Evolutionary conservation across 176 grass and related monocot species (phyloP).

Genomic region (Guadua angustifolia): DNA sequence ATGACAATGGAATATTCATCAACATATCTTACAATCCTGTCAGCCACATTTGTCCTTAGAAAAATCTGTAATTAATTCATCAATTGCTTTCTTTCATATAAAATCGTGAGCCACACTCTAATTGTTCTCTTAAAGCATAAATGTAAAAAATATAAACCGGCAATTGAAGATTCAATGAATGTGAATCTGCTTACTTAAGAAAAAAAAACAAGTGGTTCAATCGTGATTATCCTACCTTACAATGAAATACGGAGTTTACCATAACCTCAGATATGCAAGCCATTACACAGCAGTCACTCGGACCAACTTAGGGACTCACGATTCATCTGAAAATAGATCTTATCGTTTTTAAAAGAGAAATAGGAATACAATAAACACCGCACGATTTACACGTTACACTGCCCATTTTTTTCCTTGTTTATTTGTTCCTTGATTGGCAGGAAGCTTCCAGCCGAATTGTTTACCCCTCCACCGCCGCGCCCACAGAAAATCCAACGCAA

Average conservation of each 20-base stretch:
- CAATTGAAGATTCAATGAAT: not conserved
- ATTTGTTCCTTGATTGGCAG: not conserved
- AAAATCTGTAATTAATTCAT: not conserved
- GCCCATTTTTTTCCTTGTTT: not conserved
- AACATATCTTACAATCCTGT: not conserved
- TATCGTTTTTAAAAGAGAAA: too few species aligned
- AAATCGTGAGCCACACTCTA: not conserved
- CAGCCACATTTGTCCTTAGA: not conserved
- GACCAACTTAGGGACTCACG: too few species aligned
- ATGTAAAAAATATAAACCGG: not conserved
- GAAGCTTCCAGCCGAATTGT: not conserved
- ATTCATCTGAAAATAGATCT: too few species aligned
- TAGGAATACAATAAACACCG: not conserved
- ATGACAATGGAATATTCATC: not conserved
- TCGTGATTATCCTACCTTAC: not conserved
- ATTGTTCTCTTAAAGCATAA: not conserved
- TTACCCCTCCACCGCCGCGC: not conserved
- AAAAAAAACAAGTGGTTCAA: not conserved
- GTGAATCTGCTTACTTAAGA: not conserved
- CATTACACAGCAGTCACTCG: too few species aligned
- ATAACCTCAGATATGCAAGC: not conserved
- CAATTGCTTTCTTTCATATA: not conserved
- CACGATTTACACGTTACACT: not conserved
- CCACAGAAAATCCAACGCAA: constrained; percentile 31
- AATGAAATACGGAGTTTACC: not conserved